Conservation (phyloP, 306 rosid genomes). For the Luffa aegyptiaca region DNA sequence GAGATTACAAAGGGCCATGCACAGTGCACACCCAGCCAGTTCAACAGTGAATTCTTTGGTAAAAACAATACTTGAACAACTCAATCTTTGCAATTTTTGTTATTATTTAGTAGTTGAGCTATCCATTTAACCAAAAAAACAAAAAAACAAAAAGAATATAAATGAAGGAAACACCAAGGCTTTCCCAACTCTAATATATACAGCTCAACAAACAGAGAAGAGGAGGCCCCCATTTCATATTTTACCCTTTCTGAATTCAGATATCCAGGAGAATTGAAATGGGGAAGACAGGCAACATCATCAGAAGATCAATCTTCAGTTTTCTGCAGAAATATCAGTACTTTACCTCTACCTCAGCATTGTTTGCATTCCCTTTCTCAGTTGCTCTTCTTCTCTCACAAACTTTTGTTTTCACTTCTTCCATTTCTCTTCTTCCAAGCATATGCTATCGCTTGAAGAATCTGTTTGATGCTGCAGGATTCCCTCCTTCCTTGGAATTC, state of each 20-base stretch:
- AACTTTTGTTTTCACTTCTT: slow-evolving; percentile 7
- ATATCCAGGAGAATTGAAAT: slow-evolving; percentile 26
- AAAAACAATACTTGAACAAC: slow-evolving; percentile 40
- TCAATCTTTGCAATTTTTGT: slow-evolving; percentile 25
- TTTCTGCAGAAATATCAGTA: slow-evolving; percentile 14
- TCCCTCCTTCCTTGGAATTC: slow-evolving; percentile 10
- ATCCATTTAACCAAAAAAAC: slow-evolving; percentile 36
- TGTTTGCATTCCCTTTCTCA: slow-evolving; percentile 18
- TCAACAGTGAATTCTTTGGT: slow-evolving; percentile 24
- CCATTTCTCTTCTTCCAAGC: slow-evolving; percentile 15
- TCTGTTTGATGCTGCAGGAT: slow-evolving; percentile 33
- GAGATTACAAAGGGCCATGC: slow-evolving; percentile 7
- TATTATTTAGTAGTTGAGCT: slow-evolving; percentile 77
- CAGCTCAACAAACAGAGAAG: background rate
- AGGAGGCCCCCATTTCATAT: slow-evolving; percentile 8
- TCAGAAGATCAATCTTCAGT: slow-evolving; percentile 19
- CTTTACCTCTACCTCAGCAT: slow-evolving; percentile 6
- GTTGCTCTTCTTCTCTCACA: slow-evolving; percentile 11
- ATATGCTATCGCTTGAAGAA: slow-evolving; percentile 38
- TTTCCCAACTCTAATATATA: slow-evolving; percentile 6
- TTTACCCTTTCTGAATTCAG: slow-evolving; percentile 20
- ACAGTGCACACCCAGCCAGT: slow-evolving; percentile 5
- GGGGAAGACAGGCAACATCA: slow-evolving; percentile 40
- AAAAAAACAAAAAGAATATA: background rate
- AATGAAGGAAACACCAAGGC: background rate